These are phyloP conservation scores for Alternaria sp. DNA, from an alignment of 2,329 filamentous ascomycete genomes.

Conservation along the genomic window DNA sequence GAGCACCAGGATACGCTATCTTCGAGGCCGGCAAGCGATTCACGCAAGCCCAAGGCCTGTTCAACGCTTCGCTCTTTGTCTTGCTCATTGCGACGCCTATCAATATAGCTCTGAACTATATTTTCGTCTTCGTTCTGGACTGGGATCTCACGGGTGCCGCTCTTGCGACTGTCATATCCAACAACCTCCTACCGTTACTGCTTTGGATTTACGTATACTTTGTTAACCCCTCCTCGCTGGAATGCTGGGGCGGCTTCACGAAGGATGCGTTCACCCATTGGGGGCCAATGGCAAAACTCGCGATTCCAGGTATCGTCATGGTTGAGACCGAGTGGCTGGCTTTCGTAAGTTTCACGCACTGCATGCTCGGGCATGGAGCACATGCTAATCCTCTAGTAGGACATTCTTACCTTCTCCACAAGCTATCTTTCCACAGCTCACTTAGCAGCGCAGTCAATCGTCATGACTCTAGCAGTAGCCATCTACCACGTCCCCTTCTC, in stretches of 20 bases:
- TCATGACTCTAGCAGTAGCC: constrained; percentile 45
- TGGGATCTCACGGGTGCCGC: constrained; percentile 61
- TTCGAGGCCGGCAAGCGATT: constrained; percentile 64
- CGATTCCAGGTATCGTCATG: constrained; percentile 90
- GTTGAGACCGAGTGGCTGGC: constrained; percentile 69
- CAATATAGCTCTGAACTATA: constrained; percentile 59
- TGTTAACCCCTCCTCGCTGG: constrained; percentile 46
- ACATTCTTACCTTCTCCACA: constrained; percentile 70
- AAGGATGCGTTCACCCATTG: constrained; percentile 73
- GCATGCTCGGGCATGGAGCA: not conserved
- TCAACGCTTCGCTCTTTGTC: constrained; percentile 57
- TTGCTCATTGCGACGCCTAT: constrained; percentile 57
- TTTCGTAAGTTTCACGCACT: constrained; percentile 23
- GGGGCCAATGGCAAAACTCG: constrained; percentile 85
- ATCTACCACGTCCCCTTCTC: constrained; percentile 52
- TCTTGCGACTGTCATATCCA: constrained; percentile 57
- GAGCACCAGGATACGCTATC: constrained; percentile 60
- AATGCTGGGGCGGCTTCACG: constrained; percentile 76
- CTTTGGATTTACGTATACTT: constrained; percentile 57
- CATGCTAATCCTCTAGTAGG: constrained; percentile 11
- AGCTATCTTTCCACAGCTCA: constrained; percentile 80
- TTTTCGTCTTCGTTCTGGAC: constrained; percentile 51
- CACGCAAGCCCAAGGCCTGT: constrained; percentile 62
- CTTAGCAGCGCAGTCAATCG: constrained; percentile 75
- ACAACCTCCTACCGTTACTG: constrained; percentile 57